Conservation (phyloP, 805 yeast species). For the Cyberlindnera samutprakarnensis region DNA sequence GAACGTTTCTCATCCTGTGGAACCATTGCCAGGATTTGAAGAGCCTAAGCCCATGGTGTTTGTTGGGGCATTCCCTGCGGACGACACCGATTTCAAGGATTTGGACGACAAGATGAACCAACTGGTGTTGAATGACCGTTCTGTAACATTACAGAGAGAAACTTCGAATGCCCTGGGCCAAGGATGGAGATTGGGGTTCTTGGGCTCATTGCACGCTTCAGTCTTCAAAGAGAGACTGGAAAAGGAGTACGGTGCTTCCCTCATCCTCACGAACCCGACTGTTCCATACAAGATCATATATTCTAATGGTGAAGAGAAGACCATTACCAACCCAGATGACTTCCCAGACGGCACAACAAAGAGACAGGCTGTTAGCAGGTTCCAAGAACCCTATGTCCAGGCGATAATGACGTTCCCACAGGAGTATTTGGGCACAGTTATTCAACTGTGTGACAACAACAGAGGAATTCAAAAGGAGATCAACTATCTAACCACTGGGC, state of each 20-base stretch:
- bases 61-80: slow-evolving; percentile 97
- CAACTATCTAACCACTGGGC: slow-evolving; percentile 70
- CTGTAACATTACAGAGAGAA: slow-evolving; percentile 83
- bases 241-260: slow-evolving; percentile 88
- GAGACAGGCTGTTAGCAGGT: slow-evolving; percentile 35
- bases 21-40: slow-evolving; percentile 89
- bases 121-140: slow-evolving; percentile 83
- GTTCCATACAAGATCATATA: slow-evolving; percentile 83
- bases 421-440: slow-evolving; percentile 82
- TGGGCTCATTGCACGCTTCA: slow-evolving; percentile 92
- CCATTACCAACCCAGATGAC: slow-evolving; percentile 86
- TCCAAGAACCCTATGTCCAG: slow-evolving; percentile 84
- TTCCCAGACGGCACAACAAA: slow-evolving; percentile 57
- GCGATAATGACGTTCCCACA: slow-evolving; percentile 87
- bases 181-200: slow-evolving; percentile 95
- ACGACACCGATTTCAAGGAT: slow-evolving; percentile 81
- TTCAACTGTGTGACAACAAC: slow-evolving; percentile 75
- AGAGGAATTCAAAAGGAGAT: slow-evolving; percentile 80
- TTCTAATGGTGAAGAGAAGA: slow-evolving; percentile 52
- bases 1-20: slow-evolving; percentile 51
- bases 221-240: slow-evolving; percentile 89
- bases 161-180: slow-evolving; percentile 93
- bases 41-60: slow-evolving; percentile 98
- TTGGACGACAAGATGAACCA: slow-evolving; percentile 88
- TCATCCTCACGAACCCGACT: slow-evolving; percentile 91